phyloP scores from a whole-genome alignment of 1,284 basidiomycete genomes.

The Ganoderma lingzhi region DNA sequence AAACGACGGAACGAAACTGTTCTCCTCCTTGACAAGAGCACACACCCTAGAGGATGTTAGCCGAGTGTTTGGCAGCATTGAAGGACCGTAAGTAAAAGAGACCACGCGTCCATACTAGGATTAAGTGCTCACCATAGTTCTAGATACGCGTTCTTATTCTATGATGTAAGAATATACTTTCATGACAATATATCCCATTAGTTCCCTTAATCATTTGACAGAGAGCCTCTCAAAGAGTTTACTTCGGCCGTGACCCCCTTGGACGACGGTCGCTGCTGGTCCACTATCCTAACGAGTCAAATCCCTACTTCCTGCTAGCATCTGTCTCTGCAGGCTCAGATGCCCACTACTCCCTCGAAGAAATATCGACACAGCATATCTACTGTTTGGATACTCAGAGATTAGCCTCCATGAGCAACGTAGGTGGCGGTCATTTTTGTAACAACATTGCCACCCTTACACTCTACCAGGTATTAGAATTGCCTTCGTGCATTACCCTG shows the following conservation, averaged over 20 bases:
- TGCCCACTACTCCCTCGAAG: constrained; percentile 58
- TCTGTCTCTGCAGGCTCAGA: constrained; percentile 69
- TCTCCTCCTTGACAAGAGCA: constrained; percentile 54
- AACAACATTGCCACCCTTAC: neutral
- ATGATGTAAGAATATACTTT: constrained; percentile 58
- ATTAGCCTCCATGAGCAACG: constrained; percentile 1
- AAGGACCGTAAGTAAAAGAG: constrained; percentile 82
- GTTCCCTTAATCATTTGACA: neutral
- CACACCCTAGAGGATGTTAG: constrained; percentile 54
- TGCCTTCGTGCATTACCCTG: constrained; percentile 2
- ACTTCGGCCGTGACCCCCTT: constrained; percentile 84
- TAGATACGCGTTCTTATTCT: constrained; percentile 88
- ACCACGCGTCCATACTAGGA: neutral
- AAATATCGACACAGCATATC: constrained; percentile 68
- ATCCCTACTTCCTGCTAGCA: constrained; percentile 66
- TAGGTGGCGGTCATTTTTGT: constrained; percentile 7
- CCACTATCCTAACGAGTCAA: constrained; percentile 56
- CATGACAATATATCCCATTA: neutral
- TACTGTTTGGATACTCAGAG: constrained; percentile 40
- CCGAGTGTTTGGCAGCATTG: constrained; percentile 67
- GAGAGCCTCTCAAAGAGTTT: constrained; percentile 18
- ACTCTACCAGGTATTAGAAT: constrained; percentile 11
- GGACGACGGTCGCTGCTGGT: constrained; percentile 90
- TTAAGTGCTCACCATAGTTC: neutral
- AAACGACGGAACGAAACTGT: constrained; percentile 83